These are phyloP conservation scores for Nidula microcarpa DNA, from an alignment of 768 basidiomycete genomes.

Conservation along the genomic window DNA sequence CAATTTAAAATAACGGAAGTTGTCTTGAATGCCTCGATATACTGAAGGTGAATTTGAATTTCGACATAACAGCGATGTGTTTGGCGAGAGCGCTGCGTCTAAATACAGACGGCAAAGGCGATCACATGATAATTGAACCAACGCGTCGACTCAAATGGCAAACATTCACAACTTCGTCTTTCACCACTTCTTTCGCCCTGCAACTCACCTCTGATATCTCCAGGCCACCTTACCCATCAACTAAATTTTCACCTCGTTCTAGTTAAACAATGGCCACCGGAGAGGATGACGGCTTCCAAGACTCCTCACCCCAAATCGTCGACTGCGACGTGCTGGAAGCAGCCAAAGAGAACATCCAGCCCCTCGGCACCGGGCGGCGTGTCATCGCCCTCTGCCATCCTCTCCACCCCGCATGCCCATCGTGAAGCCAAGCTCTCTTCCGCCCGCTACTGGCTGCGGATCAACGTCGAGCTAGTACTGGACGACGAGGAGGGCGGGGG, in stretches of 20 bases:
- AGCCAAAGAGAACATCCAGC: conserved; percentile 85
- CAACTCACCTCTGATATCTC: background rate
- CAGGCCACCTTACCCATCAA: background rate
- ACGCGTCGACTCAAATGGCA: too few species aligned
- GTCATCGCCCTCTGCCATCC: conserved; percentile 73
- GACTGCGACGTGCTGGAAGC: conserved; percentile 82
- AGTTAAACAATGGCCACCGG: conserved; percentile 10
- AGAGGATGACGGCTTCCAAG: conserved; percentile 39
- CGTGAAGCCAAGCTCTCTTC: conserved; percentile 67
- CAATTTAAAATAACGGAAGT: too few species aligned
- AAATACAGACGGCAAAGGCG: too few species aligned
- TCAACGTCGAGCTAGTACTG: conserved; percentile 72
- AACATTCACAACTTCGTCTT: too few species aligned
- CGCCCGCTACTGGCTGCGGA: conserved; percentile 61
- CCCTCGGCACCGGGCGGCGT: conserved; percentile 73
- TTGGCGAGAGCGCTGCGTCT: too few species aligned
- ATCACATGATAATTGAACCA: too few species aligned
- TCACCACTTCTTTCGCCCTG: too few species aligned
- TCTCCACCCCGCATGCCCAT: conserved; percentile 75
- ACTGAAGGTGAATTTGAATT: too few species aligned
- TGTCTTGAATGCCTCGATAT: too few species aligned
- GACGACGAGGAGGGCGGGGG: conserved; percentile 76
- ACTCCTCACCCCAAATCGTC: conserved; percentile 47
- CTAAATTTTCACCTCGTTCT: background rate
- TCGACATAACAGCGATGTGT: too few species aligned